Base-by-base conservation (phyloP, 805 yeast species). In the Metschnikowia gruessii region DNA sequence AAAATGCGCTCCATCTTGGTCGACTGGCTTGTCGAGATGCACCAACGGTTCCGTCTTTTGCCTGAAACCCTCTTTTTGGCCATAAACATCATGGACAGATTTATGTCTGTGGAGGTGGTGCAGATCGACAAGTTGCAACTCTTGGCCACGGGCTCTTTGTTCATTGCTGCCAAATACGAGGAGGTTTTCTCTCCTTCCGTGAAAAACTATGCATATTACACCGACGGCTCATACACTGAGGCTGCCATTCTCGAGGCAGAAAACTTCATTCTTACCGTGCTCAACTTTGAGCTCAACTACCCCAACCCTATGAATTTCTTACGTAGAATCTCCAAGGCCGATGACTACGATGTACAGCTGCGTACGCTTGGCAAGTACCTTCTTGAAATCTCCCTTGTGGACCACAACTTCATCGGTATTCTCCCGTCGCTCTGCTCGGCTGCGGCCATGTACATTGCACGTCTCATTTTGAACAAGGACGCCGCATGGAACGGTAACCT, bases 21-120 rank as follows among this genome's bases (percentile, higher is more conserved):
- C n/a, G 96, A 91, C 67, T 90, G 97, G 97, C 74, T 90, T 55
- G 88, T 88, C 10, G 95, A 88, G 62, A 91, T 90, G 63, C 97
- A 89, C 69, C 73, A 82, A 55, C 78, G 87, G 62, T 90, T 90
- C 66, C 77, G 91, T 54, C 75, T 91, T 52, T 74, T 85, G 36
- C 96, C 95, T 1, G 97, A 90, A 66, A 87, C 96, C 8, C 75
- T 91, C 47, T 87, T 81, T 59, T 70, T 90, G 47, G 88, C 96
- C 4, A 84, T 87, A 45, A 89, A 88, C 65, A 67, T 87, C 45
- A 84, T 90, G 87, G 97, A 91, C 68, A 70, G 97, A 54, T 89
- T 86, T 65, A 78, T 91, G 79, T 80, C 90, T 7, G 69, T 75
- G 45, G 89, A 85, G 58, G 74, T 76, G 34, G 91, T 87, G 19